phyloP scores from a whole-genome alignment of 164 flowering plant species.

The Malania oleifera region DNA sequence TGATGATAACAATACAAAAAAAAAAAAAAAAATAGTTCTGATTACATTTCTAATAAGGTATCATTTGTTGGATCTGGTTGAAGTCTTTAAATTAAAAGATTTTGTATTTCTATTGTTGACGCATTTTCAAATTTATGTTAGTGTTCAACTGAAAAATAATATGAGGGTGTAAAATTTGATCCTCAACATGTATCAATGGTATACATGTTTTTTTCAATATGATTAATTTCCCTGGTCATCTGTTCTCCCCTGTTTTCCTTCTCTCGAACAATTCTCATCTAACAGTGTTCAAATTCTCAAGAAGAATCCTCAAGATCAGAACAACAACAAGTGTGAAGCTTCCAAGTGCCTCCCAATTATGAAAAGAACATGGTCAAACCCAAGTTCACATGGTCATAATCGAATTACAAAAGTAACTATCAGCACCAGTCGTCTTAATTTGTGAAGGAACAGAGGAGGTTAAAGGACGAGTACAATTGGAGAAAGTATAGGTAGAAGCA shows the following conservation, averaged over 20 bases:
- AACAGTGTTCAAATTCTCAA: constrained; percentile 10
- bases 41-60: too few relatives aligned
- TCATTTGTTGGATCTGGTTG: too few relatives aligned
- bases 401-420: too few relatives aligned
- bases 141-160: constrained; percentile 4
- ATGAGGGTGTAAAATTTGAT: constrained; percentile 80
- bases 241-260: neutral
- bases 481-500: too few relatives aligned
- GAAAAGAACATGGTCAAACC: constrained; percentile 23
- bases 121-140: neutral
- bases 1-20: too few relatives aligned
- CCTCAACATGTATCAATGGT: constrained; percentile 73
- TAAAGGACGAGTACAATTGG: too few relatives aligned
- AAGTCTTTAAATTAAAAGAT: too few relatives aligned
- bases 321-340: constrained; percentile 29
- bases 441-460: too few relatives aligned
- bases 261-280: neutral
- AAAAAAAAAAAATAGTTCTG: too few relatives aligned
- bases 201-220: too few relatives aligned
- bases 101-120: neutral
- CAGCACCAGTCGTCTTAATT: too few relatives aligned
- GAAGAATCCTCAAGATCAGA: constrained; percentile 7
- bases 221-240: neutral
- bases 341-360: constrained; percentile 20
- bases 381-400: constrained; percentile 13